Evolutionary conservation across 2,329 filamentous ascomycete genomes (phyloP), one percentile per base, ranked within the genome.

Genomic region (Xylariaceae sp.): DNA sequence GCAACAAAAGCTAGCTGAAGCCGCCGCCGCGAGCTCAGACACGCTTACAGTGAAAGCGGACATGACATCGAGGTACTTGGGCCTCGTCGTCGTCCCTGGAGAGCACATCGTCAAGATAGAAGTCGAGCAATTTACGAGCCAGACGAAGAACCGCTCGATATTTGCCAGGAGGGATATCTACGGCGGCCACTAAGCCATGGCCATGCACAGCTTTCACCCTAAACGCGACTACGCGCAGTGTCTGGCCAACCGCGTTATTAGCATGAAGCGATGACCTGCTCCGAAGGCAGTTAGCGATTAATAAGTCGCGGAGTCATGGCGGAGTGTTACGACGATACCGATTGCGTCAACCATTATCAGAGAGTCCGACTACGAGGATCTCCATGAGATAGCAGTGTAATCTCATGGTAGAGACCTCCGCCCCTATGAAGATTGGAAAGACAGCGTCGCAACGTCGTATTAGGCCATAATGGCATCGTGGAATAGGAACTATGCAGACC

Each of bases 41-140:
- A 75, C 77, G 2, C 73, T 72, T 20, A 78, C 74, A 14, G 69
- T 89, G 53, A 83, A 81, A 60, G 74, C 90, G 51, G 84, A 91
- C 65, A 90, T 96, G 87, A 89, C 85, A 21, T 92, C 89, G 64
- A 86, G 95, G 51, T 96, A 91, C 70, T 84, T 99, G 20, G 95
- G 95, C 0, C 76, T 98, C 21, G 87, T 99, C 2, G 93, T 97
- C 20, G 85, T 99, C 3, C 95, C 95, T 0, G 93, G 93, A 0
- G 79, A 89, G 64, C 86, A 96, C 71, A 90, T 99, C 64, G 86
- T 82, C 56, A 93, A 89, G 77, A 91, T 99, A 67, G 93, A 97
- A 73, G 80, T 95, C 45, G 92, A 98, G 70, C 88, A 93, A 62
- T 88, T 87, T 69, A 74, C 75, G 1, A 87, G 84, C 59, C 83